Percentiles rank a stretch among this genome's conserved stretches.
Conservation (phyloP, 164 flowering plant species). For the Hamamelis virginiana region DNA sequence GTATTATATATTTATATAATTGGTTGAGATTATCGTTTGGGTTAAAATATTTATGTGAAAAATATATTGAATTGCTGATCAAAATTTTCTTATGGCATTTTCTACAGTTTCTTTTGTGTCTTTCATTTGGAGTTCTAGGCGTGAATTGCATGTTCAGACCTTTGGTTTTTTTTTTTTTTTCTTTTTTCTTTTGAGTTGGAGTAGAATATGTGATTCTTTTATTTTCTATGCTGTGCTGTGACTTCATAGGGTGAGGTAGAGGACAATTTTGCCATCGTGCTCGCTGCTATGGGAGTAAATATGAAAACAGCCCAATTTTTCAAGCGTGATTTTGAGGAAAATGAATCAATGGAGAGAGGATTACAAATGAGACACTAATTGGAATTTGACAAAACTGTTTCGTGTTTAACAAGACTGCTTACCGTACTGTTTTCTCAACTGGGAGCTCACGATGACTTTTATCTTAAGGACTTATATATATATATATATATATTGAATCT, state of each 20-base stretch:
- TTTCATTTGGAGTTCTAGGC: not conserved
- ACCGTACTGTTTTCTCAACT: not conserved
- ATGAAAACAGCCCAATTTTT: constrained; percentile 99
- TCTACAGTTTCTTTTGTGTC: not conserved
- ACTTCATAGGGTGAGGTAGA: constrained; percentile 69
- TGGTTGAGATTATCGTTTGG: too few relatives aligned
- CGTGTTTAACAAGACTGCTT: too few relatives aligned
- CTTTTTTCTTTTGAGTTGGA: too few relatives aligned
- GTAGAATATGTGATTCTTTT: not conserved
- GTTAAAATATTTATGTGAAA: not conserved
- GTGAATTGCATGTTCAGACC: not conserved
- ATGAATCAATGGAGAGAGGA: constrained; percentile 99
- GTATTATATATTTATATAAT: too few relatives aligned
- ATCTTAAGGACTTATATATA: too few relatives aligned
- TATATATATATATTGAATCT: too few relatives aligned
- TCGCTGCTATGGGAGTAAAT: constrained; percentile 99
- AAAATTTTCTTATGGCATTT: not conserved
- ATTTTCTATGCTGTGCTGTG: not conserved
- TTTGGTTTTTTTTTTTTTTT: not conserved
- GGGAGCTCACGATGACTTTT: too few relatives aligned
- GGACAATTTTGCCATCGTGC: constrained; percentile 97
- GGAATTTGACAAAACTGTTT: too few relatives aligned
- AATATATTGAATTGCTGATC: too few relatives aligned
- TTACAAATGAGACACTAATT: too few relatives aligned
- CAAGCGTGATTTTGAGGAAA: constrained; percentile 99